Evolutionary conservation across 148 eudicot species (phyloP), one percentile per base, ranked within the genome.

Genomic region (Silene uniflora): DNA sequence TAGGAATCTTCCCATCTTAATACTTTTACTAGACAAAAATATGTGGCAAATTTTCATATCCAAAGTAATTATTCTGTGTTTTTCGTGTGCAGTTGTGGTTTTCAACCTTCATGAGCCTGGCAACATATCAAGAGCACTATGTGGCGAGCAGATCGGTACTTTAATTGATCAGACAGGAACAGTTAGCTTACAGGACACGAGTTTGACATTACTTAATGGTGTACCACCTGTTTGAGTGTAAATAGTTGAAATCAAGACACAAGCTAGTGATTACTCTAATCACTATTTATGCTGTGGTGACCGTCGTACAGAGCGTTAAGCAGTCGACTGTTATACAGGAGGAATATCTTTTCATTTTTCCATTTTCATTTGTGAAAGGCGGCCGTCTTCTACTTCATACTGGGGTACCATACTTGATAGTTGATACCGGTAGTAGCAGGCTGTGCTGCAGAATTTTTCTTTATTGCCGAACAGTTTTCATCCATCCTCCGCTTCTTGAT

Each of bases 61-160:
- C 70, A 22, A 73, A 39, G 24, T 54, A 60, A 29, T 58, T 42
- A 9, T 42, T 13, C 14, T 59, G 44, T 55, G 67, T 66, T 12
- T 60, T 11, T 62, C 27, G 22, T 63, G 24, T 61, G 88, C 86
- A 93, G 98, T 93, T 78, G 87, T 87, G 75, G 76, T 93, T 47
- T 93, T 93, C 78, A 90, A 91, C 82, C 92, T 93, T 79, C 94
- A 87, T 11, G 91, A 91, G 84, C 91, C 94, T 18, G 93, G 95
- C 66, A 91, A 91, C 88, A 90, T 93, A 78, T 91, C 98, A 59
- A 88, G 90, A 81, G 98, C 98, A 58, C 82, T 93, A 56, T 88
- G 90, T 63, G 98, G 98, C 66, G 97, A 93, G 81, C 88, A 86
- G 77, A 90, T 93, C 52, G 98, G 98, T 56, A 91, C 89, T 23